Base-by-base conservation (phyloP, 768 basidiomycete genomes). In the Thelephora aurantiotincta region DNA sequence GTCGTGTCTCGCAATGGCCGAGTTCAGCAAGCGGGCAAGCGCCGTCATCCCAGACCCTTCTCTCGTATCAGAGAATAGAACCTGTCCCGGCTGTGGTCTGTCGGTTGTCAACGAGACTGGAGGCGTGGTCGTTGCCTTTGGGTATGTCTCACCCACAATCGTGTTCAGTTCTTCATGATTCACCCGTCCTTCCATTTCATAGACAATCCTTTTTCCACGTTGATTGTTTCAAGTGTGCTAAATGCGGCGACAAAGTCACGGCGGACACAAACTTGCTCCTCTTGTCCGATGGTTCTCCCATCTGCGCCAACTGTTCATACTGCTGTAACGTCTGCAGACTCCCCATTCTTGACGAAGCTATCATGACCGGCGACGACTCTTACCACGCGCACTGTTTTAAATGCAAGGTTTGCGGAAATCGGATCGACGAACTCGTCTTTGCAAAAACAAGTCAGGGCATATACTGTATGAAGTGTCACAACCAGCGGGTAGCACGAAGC, bases 341-440 rank as follows among this genome's bases (percentile, higher is more conserved):
- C 48, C 88, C 92, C 41, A 99, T 99, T 54, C 82, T 93, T 48
- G 93, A 99, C 67, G 96, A 99, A 60, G 96, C 96, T 9, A 97
- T 98, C 63, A 97, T 99, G 89, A 94, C 96, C 6, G 96, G 91
- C 51, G 92, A 99, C 64, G 96, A 98, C 61, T 90, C 91, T 0
- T 99, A 98, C 57, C 96, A 98, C 61, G 93, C 96, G 5, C 86
- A 92, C 53, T 99, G 96, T 67, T 99, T 99, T 72, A 93, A 94
- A 55, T 99, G 96, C 69, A 84, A 89, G 58, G 83, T 91, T 45
- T 99, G 96, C 69, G 79, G 78, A 62, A 83, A 85, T 60, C 76
- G 90, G 49, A 99, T 99, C 53, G 93, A 98, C 65, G 96, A 99
- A 62, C 78, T 98, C 46, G 91, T 98, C 48, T 99, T 97, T 53